Conservation (phyloP, 352 stramenopile genomes). For the Sclerospora graminicola region DNA sequence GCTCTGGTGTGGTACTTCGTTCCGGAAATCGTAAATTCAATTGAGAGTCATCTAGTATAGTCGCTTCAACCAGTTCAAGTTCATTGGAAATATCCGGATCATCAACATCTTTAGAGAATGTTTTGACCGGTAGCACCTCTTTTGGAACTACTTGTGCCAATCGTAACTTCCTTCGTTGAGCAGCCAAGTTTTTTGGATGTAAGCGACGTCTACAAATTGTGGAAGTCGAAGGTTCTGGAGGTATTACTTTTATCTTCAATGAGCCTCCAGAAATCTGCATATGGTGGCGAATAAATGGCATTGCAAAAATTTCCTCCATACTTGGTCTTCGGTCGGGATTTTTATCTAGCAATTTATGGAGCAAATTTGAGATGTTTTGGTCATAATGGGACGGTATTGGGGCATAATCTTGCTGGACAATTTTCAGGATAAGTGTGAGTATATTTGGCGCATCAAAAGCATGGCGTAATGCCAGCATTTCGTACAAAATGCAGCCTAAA, state of each 20-base stretch:
- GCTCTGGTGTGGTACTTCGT: slow-evolving; percentile 47
- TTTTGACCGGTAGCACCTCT: slow-evolving; percentile 36
- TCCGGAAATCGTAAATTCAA: slow-evolving; percentile 42
- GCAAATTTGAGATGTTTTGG: slow-evolving; percentile 36
- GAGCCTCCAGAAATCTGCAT: slow-evolving; percentile 64
- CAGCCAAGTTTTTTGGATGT: slow-evolving; percentile 31
- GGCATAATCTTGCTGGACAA: slow-evolving; percentile 69
- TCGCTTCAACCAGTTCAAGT: slow-evolving; percentile 38
- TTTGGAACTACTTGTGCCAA: slow-evolving; percentile 4
- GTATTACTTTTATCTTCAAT: slow-evolving; percentile 28
- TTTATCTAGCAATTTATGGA: slow-evolving; percentile 55
- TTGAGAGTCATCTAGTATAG: slow-evolving; percentile 35
- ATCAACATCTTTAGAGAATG: slow-evolving; percentile 19
- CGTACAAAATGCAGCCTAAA: slow-evolving; percentile 86
- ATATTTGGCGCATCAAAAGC: slow-evolving; percentile 82
- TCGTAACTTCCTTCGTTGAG: slow-evolving; percentile 25
- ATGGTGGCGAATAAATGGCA: slow-evolving; percentile 64
- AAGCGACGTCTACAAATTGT: slow-evolving; percentile 23
- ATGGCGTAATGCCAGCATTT: slow-evolving; percentile 78
- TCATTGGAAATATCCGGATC: slow-evolving; percentile 29
- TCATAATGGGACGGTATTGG: slow-evolving; percentile 51
- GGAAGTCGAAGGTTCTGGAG: slow-evolving; percentile 12
- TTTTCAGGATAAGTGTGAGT: slow-evolving; percentile 74
- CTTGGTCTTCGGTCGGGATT: slow-evolving; percentile 43
- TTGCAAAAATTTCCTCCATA: slow-evolving; percentile 68